Evolutionary conservation across 2,329 filamentous ascomycete species (phyloP).

Genomic region (Leptographium flavum): DNA sequence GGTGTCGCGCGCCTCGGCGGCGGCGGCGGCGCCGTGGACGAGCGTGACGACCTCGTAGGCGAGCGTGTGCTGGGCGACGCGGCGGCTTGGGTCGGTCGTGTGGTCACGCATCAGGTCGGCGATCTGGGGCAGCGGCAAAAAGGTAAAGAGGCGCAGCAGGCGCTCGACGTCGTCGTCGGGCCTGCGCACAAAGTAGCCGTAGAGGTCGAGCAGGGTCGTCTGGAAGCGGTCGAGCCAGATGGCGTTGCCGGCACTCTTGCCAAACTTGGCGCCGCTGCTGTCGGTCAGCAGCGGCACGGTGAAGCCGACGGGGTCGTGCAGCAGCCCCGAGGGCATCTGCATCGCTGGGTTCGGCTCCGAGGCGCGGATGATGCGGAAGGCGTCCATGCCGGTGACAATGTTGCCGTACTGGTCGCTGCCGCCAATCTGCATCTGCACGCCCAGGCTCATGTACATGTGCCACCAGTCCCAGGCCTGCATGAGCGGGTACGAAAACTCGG

Average conservation of each 20-base stretch:
- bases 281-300: constrained; percentile 86
- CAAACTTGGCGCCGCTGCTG: constrained; percentile 75
- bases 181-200: constrained; percentile 76
- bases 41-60: constrained; percentile 72
- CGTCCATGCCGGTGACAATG: constrained; percentile 79
- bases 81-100: constrained; percentile 48
- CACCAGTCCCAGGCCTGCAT: constrained; percentile 97
- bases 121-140: constrained; percentile 62
- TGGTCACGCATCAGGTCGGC: constrained; percentile 54
- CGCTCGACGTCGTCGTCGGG: constrained; percentile 69
- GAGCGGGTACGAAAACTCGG: constrained; percentile 85
- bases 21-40: constrained; percentile 55
- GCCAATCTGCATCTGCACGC: constrained; percentile 76
- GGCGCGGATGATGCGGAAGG: constrained; percentile 60
- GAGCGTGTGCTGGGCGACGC: constrained; percentile 68
- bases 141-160: constrained; percentile 82
- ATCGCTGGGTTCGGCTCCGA: constrained; percentile 29
- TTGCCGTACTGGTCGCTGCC: constrained; percentile 96
- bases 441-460: constrained; percentile 56
- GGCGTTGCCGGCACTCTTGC: constrained; percentile 88
- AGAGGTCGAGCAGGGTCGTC: constrained; percentile 75
- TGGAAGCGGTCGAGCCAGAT: constrained; percentile 78
- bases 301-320: constrained; percentile 60
- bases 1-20: constrained; percentile 43
- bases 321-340: constrained; percentile 25